Evolutionary conservation across 495 filamentous ascomycete species (phyloP), one percentile per base, ranked within the genome.

Genomic region (Thermothielavioides terrestris): DNA sequence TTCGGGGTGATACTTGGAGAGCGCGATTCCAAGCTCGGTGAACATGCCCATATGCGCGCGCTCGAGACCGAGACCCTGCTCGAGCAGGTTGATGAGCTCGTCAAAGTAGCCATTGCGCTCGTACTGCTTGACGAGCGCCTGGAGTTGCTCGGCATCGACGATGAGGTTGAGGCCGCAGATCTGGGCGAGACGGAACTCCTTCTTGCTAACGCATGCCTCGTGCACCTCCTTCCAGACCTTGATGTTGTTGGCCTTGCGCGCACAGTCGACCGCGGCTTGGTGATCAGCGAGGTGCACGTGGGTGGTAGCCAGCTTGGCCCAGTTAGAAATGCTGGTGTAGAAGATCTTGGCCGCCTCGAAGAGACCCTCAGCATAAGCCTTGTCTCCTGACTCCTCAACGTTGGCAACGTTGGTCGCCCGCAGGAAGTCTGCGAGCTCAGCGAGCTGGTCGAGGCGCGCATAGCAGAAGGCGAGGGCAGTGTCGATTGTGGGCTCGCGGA

Each of bases 181-280:
- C 74, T 97, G 94, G 28, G 94, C 92, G 39, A 99, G 84, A 54
- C 92, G 86, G 81, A 99, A 99, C 64, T 99, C 94, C 74, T 95
- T 96, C 85, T 95, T 99, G 55, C 82, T 77, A 46, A 99, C 87
- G 68, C 94, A 99, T 30, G 92, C 94, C 63, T 86, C 85, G 68
- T 97, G 94, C 56, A 99, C 94, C 69, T 99, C 88, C 73, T 90
- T 95, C 94, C 94, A 99, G 46, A 99, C 94, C 76, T 94, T 95
- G 71, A 94, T 89, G 73, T 89, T 99, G 76, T 97, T 99, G 64
- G 94, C 94, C 72, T 97, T 97, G 62, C 94, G 88, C 21, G 94
- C 94, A 61, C 90, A 97, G 69, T 99, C 94, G 28, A 99, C 94
- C 23, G 94, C 94, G 47, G 89, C 89, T 66, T 99, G 94, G 72